phyloP scores from a whole-genome alignment of 306 rosid species.

The Trifolium dubium region DNA sequence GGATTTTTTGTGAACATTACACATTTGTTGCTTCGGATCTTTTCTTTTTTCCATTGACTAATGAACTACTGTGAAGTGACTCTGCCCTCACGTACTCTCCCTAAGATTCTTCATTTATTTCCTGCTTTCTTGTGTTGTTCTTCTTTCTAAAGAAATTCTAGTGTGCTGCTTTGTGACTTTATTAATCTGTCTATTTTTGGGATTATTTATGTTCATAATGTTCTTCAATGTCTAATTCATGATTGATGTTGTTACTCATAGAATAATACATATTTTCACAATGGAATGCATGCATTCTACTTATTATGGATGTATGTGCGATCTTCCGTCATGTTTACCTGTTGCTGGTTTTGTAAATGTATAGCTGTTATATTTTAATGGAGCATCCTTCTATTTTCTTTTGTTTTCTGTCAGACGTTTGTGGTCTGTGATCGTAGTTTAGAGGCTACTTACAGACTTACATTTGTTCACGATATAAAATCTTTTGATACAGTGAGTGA shows the following conservation, averaged over 20 bases:
- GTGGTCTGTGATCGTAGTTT: conserved; percentile 4
- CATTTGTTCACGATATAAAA: not conserved
- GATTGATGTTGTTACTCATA: conserved; percentile 6
- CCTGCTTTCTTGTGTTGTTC: not conserved
- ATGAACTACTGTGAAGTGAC: conserved; percentile 12
- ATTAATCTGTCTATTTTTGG: conserved; percentile 5
- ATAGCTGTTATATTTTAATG: not conserved
- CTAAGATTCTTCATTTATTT: not conserved
- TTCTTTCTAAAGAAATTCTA: not conserved
- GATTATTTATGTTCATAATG: conserved; percentile 11
- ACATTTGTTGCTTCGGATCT: no score
- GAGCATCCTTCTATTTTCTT: not conserved
- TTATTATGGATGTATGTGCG: not conserved
- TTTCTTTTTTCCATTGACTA: not conserved
- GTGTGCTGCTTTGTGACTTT: not conserved
- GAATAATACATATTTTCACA: conserved; percentile 1
- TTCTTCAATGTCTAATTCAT: not conserved
- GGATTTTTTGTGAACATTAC: no score
- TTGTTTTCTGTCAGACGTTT: not conserved
- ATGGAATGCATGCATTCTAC: not conserved
- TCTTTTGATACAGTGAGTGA: conserved; percentile 5
- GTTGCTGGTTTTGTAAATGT: not conserved
- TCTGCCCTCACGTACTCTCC: not conserved
- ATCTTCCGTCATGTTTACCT: not conserved
- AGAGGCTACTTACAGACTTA: conserved; percentile 6